Base-by-base conservation (phyloP, 2,329 filamentous ascomycete genomes). In the Phyllosticta citriasiana region DNA sequence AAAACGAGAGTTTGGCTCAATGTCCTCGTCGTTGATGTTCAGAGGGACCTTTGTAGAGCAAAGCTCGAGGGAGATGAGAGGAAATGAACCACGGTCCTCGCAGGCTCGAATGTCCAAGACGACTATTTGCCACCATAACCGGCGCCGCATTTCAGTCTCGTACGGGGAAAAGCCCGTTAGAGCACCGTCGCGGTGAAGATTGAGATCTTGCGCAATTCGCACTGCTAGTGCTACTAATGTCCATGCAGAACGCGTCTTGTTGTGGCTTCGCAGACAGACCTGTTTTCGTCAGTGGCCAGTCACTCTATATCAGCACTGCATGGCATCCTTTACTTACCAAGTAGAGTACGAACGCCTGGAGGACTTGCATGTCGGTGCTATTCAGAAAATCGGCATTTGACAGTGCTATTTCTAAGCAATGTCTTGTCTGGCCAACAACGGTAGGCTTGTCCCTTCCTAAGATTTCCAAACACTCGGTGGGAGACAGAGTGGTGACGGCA, bases 341-440 rank as follows among this genome's bases (percentile, higher is more conserved):
- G 66, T 87, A 89, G 14, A 90, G 74, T 6, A 86, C 74, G 62
- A 85, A 85, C 1, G 86, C 87, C 71, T 90, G 87, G 24, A 91
- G 73, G 3, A 86, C 79, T 57, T 82, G 80, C 8, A 88, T 68
- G 62, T 90, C 86, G 1, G 82, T 82, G 14, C 83, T 83, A 30
- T 84, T 80, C 73, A 91, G 82, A 65, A 89, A 87, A 10, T 82
- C 81, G 1, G 84, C 85, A 65, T 86, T 86, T 33, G 86, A 77
- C 25, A 91, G 76, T 1, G 87, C 84, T 8, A 61, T 61, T 30
- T 61, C 60, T 24, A 47, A 54, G 51, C 60, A 61, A 33, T 61
- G 60, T 16, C 60, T 50, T 24, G 33, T 57, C 33, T 61, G 60
- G 24, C n/a, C 51, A 10, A 51, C 50, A 22, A 61, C 30, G 10